Evolutionary conservation across 371 early-diverging fungal species (phyloP).

Genomic region (Nosema granulosis): DNA sequence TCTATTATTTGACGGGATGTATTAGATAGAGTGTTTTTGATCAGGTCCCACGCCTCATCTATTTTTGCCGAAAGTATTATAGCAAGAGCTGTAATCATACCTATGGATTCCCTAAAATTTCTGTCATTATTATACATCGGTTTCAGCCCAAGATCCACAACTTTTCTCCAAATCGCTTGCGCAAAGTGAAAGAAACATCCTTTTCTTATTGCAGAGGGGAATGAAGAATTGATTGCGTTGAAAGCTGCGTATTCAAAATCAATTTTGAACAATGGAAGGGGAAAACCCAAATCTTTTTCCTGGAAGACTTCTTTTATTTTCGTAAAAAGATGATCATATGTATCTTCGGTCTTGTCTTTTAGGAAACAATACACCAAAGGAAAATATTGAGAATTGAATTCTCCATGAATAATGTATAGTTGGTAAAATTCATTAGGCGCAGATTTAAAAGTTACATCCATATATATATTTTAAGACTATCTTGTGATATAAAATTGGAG

Average conservation of each 20-base stretch:
- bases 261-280: no score
- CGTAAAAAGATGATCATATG: background rate
- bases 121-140: no score
- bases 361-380: background rate
- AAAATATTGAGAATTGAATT: background rate
- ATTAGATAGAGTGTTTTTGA: no score
- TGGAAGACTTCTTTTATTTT: background rate
- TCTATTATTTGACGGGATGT: no score
- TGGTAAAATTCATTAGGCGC: background rate
- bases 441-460: background rate
- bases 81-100: no score
- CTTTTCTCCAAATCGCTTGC: background rate
- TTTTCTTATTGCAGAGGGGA: background rate
- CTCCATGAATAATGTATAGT: background rate
- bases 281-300: background rate
- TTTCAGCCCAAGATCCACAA: background rate
- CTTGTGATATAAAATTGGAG: no score
- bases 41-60: no score
- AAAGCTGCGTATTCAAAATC: background rate
- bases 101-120: no score
- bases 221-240: background rate
- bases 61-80: no score
- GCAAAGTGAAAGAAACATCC: background rate
- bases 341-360: background rate
- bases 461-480: no score